Base-by-base conservation (phyloP, 164 flowering plant species). In the Piper betle region DNA sequence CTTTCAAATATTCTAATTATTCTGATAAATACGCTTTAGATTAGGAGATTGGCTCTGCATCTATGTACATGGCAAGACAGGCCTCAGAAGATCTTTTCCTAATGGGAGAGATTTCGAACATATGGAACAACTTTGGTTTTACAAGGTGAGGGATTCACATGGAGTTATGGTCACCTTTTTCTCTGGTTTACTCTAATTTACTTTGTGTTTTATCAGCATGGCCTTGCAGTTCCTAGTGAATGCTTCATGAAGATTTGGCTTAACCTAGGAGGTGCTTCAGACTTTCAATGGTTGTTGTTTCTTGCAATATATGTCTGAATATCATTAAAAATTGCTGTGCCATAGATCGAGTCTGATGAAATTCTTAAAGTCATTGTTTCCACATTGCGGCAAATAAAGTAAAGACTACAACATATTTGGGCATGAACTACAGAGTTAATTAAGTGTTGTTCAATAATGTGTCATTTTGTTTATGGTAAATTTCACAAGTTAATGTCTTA, bases 131-230 rank as follows among this genome's bases (percentile, higher is more conserved):
- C 52, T 66, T 52, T 66, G 62, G 68, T 52, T 33, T 15, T 59
- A 11, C 52, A 66, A 59, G 68, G 68, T 66, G 33, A 20, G 40
- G 40, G 16, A 38, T 50, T 53, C 50, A 5, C 7, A 38, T 39
- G 6, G 12, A 52, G 2, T 16, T 33, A 20, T 55, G 58, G 25
- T 33, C 9, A 7, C 46, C 50, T 25, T 25, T 25, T 25, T 25
- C 33, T 25, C 33, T 25, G 33, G 33, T 25, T 25, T 25, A 25
- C 33, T 25, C 33, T 9, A 39, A 39, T 37, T 19, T 11, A 37
- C 5, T 12, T 42, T 33, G 50, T 46, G 50, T 46, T 9, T 13
- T 39, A 37, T 55, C 68, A 59, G 68, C 62, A 66, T 66, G 68
- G 63, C 25, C 62, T 59, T 4, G 39, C 18, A 25, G 52, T 53